A percentile compares a stretch with the other conserved stretches of the same genome.
Conservation (phyloP, 345 rosid genomes). For the Murraya koenigii region DNA sequence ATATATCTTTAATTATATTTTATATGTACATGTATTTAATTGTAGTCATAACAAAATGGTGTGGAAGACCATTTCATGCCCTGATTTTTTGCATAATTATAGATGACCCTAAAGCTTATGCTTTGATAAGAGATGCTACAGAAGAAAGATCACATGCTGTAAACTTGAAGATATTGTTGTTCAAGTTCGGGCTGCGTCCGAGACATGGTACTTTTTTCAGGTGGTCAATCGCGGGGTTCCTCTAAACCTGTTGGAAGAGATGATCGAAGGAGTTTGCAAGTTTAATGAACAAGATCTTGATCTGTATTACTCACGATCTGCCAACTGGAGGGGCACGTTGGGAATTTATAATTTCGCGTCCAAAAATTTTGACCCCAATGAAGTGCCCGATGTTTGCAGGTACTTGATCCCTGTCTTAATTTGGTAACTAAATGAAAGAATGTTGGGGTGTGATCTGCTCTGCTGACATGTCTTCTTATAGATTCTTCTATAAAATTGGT, state of each 20-base stretch:
- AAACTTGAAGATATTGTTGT: constrained; percentile 21
- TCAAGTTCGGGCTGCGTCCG: constrained; percentile 29
- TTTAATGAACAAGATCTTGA: constrained; percentile 16
- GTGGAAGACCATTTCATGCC: too few species aligned
- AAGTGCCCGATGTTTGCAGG: constrained; percentile 6
- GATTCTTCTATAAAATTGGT: neutral
- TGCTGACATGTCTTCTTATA: too few species aligned
- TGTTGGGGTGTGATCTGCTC: too few species aligned
- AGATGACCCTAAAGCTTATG: too few species aligned
- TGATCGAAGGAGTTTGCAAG: constrained; percentile 4
- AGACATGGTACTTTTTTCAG: constrained; percentile 43
- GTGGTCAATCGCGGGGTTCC: constrained; percentile 47
- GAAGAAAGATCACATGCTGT: too few species aligned
- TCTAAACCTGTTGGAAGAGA: constrained; percentile 11
- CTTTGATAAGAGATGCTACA: too few species aligned
- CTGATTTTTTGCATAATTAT: too few species aligned
- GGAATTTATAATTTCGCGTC: neutral
- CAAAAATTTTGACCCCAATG: neutral
- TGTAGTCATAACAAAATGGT: too few species aligned
- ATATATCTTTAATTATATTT: too few species aligned
- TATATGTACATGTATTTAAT: too few species aligned
- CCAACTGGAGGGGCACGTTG: constrained; percentile 33
- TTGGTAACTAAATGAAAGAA: too few species aligned
- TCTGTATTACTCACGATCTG: constrained; percentile 16
- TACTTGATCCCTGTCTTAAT: neutral